Base-by-base conservation (phyloP, 768 basidiomycete genomes). In the Rhizopogon vesiculosus region DNA sequence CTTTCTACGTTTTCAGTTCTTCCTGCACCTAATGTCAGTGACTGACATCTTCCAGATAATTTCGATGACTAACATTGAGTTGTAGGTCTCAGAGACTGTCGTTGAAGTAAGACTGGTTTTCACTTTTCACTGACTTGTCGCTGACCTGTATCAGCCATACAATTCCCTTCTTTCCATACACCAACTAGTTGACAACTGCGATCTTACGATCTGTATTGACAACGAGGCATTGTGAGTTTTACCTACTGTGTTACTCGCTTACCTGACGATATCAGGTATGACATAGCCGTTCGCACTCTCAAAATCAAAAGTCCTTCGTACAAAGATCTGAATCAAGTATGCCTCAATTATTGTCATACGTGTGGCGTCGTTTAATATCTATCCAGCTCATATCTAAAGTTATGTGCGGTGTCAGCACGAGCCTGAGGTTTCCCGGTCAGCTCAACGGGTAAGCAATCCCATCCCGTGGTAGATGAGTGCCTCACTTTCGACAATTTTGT, bases 401-500 rank as follows among this genome's bases (percentile, higher is more conserved):
- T 39, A 96, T 98, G 92, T 89, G 90, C 58, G 96, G 96, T 45
- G 86, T 95, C 48, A 94, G 90, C 66, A 96, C 93, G 2, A 90
- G 90, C 63, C 75, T 95, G 56, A 87, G 93, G 41, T 93, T 95
- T 78, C 91, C 93, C n/a, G 93, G 93, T 31, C 93, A 94, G 69
- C 74, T 95, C 54, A 95, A 95, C 65, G 91, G 91, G 89, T 88
- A 56, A 10, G 81, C 13, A 39, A 46, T 31, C 7, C 13, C 16
- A 46, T 31, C 6, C 13, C 16, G 22, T 7, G 25, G 40, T 51
- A 7, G 10, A 51, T 12, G 15, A 25, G 19, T 25, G 15, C 22
- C 5, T 16, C 22, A 33, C 19, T 15, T 38, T 9, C 9, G 22
- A 38, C 31, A 33, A 49, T 42, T 18, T 54, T 3, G 49, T 19